phyloP scores from a whole-genome alignment of 768 basidiomycete genomes.

The Serendipita sp. region DNA sequence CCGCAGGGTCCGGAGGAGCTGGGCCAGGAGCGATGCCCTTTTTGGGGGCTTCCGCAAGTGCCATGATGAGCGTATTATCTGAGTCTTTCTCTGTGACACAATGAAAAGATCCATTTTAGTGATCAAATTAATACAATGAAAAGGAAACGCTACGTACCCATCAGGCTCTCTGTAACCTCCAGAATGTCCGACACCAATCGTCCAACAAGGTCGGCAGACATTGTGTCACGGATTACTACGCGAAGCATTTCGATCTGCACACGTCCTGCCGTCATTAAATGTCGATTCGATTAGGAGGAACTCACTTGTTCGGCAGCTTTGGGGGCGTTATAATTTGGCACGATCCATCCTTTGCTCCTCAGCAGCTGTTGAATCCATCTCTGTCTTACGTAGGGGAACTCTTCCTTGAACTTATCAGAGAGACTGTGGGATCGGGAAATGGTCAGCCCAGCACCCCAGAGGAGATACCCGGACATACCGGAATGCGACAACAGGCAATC shows the following conservation, averaged over 20 bases:
- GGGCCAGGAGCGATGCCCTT: background rate
- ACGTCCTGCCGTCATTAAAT: constrained; percentile 45
- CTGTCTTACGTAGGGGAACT: constrained; percentile 43
- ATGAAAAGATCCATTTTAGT: background rate
- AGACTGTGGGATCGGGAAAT: constrained; percentile 18
- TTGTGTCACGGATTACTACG: constrained; percentile 42
- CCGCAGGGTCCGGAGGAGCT: background rate
- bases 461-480: constrained; percentile 14
- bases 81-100: background rate
- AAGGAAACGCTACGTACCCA: constrained; percentile 20
- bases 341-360: constrained; percentile 42
- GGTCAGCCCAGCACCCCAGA: background rate
- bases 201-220: constrained; percentile 46
- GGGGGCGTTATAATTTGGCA: constrained; percentile 43
- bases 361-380: constrained; percentile 40
- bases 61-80: background rate
- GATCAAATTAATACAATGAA: too few species aligned
- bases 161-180: constrained; percentile 46
- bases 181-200: constrained; percentile 53
- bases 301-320: constrained; percentile 21
- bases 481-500: constrained; percentile 38
- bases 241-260: constrained; percentile 36
- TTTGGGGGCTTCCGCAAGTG: background rate
- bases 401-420: constrained; percentile 33
- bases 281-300: constrained; percentile 22